Evolutionary conservation across 2,329 filamentous ascomycete species (phyloP), one percentile per base, ranked within the genome.

Genomic region (Furcasterigmium sp.): DNA sequence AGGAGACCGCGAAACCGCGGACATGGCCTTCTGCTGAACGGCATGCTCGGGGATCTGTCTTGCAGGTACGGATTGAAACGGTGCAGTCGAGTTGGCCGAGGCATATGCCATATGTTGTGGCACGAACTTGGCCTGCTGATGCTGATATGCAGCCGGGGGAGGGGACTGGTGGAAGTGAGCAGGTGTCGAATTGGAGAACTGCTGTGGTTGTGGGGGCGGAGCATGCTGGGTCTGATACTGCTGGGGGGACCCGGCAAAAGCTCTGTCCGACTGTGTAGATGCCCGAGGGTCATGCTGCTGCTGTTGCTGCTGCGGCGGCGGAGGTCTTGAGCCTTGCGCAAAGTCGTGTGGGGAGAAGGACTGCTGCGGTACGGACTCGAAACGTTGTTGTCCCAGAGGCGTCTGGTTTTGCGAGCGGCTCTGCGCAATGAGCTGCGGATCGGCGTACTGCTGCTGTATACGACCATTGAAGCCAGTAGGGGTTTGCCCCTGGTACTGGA

Each of bases 341-440:
- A 58, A 58, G 6, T 50, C 54, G 13, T 65, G 62, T 7, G 39
- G 42, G 4, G 47, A 40, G 23, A 47, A 42, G 26, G 42, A 51
- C 5, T 44, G 30, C 28, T 49, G 49, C 11, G 41, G 37, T n/a
- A 43, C 38, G 3, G 42, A 20, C 5, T 51, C 49, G 34, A 51
- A 51, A 10, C 42, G 56, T 42, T 62, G 62, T 35, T 62, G 63
- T 11, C 13, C 26, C 29, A 64, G 53, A 8, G 63, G 56, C 13
- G 60, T 58, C 39, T 65, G 59, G 23, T 46, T 59, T 19, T 61
- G 61, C 37, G 63, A 61, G 19, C 57, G 55, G 34, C 57, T 49
- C 26, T 61, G 61, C 13, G 59, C 45, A 37, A 68, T 51, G 28
- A 67, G 49, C 44, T 64, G 63, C 30, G 58, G 48, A 32, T 62